phyloP scores from a whole-genome alignment of 768 basidiomycete genomes.

The Russula griseocarnosa region DNA sequence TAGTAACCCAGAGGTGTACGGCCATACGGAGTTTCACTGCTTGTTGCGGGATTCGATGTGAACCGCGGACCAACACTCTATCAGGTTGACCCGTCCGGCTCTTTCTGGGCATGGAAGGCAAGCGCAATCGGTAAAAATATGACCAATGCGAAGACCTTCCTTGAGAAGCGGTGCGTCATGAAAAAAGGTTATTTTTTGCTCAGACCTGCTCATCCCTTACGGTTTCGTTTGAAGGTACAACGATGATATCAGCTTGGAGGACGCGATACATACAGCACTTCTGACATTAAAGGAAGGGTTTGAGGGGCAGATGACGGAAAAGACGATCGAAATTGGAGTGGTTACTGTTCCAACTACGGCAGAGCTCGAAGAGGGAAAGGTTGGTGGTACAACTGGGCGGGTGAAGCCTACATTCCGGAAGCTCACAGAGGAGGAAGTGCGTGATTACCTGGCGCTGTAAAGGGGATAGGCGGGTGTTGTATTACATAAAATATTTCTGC shows the following conservation, averaged over 20 bases:
- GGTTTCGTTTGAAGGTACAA: constrained; percentile 67
- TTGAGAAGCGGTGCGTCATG: constrained; percentile 84
- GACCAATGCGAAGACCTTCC: constrained; percentile 98
- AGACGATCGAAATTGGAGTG: constrained; percentile 98
- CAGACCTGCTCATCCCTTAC: not conserved
- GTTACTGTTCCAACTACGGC: constrained; percentile 79
- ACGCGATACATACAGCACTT: constrained; percentile 97
- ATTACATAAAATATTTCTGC: not conserved
- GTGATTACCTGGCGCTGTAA: constrained; percentile 88
- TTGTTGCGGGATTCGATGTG: constrained; percentile 95
- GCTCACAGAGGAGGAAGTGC: constrained; percentile 92
- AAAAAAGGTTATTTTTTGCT: constrained; percentile 25
- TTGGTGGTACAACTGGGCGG: constrained; percentile 62
- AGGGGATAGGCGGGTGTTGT: not conserved
- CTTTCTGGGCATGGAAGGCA: constrained; percentile 99
- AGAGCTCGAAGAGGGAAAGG: constrained; percentile 66
- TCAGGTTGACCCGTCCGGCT: constrained; percentile 98
- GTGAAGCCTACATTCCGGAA: constrained; percentile 91
- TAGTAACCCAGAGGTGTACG: constrained; percentile 74
- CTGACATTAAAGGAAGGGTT: constrained; percentile 98
- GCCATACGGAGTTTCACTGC: constrained; percentile 95
- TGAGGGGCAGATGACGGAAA: constrained; percentile 99
- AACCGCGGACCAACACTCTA: constrained; percentile 95
- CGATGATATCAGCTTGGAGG: constrained; percentile 97
- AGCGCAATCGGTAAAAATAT: constrained; percentile 99